Evolutionary conservation across 306 rosid species (phyloP).

Genomic region (Acacia confusa): DNA sequence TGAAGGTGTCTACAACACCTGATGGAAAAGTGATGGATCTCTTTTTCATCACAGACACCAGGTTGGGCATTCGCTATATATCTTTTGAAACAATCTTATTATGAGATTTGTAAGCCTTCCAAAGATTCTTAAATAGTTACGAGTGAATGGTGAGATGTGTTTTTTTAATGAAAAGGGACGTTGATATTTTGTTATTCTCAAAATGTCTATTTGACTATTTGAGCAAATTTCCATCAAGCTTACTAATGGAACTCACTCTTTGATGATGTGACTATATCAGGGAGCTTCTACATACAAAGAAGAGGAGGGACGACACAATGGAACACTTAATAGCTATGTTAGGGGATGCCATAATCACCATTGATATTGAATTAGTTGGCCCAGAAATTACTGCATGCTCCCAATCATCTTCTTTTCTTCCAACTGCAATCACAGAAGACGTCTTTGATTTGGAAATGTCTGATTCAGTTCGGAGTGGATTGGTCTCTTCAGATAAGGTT

Average conservation of each 20-base stretch:
- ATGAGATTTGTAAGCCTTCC: not conserved
- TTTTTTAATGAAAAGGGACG: constrained; percentile 8
- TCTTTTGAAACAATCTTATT: not conserved
- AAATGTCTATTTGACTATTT: constrained; percentile 14
- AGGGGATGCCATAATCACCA: constrained; percentile 57
- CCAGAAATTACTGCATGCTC: constrained; percentile 63
- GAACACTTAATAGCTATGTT: constrained; percentile 46
- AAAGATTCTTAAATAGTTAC: not conserved
- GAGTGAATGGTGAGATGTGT: constrained; percentile 15
- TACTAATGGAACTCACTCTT: constrained; percentile 26
- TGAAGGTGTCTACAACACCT: constrained; percentile 94
- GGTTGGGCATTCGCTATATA: constrained; percentile 46
- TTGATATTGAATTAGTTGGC: constrained; percentile 72
- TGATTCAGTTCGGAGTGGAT: constrained; percentile 41
- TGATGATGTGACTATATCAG: constrained; percentile 45
- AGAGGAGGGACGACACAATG: constrained; percentile 67
- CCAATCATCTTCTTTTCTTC: constrained; percentile 72
- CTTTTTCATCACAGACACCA: constrained; percentile 87
- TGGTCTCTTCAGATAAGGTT: constrained; percentile 49
- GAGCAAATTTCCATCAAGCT: constrained; percentile 18
- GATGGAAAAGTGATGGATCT: constrained; percentile 94
- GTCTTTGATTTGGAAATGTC: constrained; percentile 47
- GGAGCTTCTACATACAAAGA: constrained; percentile 76
- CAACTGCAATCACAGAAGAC: constrained; percentile 64
- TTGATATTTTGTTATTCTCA: not conserved